A percentile compares a stretch with the other conserved stretches of the same genome.
phyloP scores from a whole-genome alignment of 108 stramenopile species.

The Licmophora abbreviata region DNA sequence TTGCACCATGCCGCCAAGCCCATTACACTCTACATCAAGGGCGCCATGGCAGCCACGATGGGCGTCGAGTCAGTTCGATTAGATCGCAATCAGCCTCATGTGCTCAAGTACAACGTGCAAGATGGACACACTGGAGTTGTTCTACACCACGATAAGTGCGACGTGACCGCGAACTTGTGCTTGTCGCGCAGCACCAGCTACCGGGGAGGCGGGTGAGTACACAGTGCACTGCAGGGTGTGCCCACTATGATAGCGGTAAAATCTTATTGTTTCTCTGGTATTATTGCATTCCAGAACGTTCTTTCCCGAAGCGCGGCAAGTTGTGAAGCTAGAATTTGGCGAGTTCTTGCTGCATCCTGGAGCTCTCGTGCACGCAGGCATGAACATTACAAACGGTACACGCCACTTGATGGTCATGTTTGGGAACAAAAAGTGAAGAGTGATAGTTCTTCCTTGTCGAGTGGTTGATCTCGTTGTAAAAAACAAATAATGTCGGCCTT shows the following conservation, averaged over 20 bases:
- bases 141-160: slow-evolving; percentile 71
- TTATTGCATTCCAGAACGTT: slow-evolving; percentile 25
- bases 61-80: slow-evolving; percentile 20
- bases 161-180: slow-evolving; percentile 63
- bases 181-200: slow-evolving; percentile 41
- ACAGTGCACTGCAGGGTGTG: background rate
- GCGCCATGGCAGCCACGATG: slow-evolving; percentile 30
- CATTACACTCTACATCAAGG: slow-evolving; percentile 35
- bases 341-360: slow-evolving; percentile 77
- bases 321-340: slow-evolving; percentile 51
- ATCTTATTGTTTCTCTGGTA: background rate
- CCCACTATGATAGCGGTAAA: too few species aligned
- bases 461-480: too few species aligned
- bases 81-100: slow-evolving; percentile 75
- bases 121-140: slow-evolving; percentile 62
- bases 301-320: slow-evolving; percentile 40
- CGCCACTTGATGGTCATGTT: slow-evolving; percentile 75
- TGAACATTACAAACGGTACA: slow-evolving; percentile 44
- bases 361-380: slow-evolving; percentile 54
- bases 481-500: too few species aligned
- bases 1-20: slow-evolving; percentile 34
- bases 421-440: too few species aligned
- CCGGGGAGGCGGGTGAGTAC: slow-evolving; percentile 61
- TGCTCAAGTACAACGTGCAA: slow-evolving; percentile 60
- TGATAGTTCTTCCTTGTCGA: too few species aligned